Base-by-base conservation (phyloP, 257 asterid genomes). In the Jacaranda mimosifolia region DNA sequence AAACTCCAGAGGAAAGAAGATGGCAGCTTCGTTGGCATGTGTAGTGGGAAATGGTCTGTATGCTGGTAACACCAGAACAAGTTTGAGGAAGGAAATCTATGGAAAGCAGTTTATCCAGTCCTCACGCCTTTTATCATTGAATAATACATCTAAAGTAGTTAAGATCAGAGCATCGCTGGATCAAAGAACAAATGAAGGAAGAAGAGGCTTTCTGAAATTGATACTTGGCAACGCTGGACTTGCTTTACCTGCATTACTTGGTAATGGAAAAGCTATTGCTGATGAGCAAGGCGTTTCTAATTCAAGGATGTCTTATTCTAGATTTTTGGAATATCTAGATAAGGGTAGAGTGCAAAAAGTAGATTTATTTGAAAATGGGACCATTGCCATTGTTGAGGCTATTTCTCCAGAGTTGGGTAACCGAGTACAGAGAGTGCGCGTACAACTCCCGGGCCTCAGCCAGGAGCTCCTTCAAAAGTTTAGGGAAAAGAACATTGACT, bases 391-490 rank as follows among this genome's bases (percentile, higher is more conserved):
- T 55, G 99, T 96, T 48, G 99, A 96, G 85, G 97, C 98, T 32
- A 40, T 93, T 63, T 93, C 97, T 18, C 99, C 97, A 0, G 98
- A 93, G 80, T 81, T 91, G 77, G 97, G 99, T 13, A 93, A 96
- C 73, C 90, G 96, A 56, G 83, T 91, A 59, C 98, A 96, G 79
- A 90, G 97, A 77, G 98, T 96, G 46, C 96, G 96, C 3, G 97
- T 96, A 9, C 98, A 96, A 68, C 93, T 96, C 68, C 99, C 99
- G 13, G 99, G 98, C 58, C 94, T 96, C 65, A 89, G 92, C 87
- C 99, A 96, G 84, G 99, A 93, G 90, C 97, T 96, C 63, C 98
- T 96, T 70, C 98, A 93, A 79, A 96, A 96, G 82, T 87, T 96
- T 69, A 85, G 97, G 69, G 99, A 93, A 78, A 96, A 96, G 82